Percentiles rank a stretch among this genome's conserved stretches.
phyloP scores from a whole-genome alignment of 768 basidiomycete species.

The Rhodotorula taiwanensis region DNA sequence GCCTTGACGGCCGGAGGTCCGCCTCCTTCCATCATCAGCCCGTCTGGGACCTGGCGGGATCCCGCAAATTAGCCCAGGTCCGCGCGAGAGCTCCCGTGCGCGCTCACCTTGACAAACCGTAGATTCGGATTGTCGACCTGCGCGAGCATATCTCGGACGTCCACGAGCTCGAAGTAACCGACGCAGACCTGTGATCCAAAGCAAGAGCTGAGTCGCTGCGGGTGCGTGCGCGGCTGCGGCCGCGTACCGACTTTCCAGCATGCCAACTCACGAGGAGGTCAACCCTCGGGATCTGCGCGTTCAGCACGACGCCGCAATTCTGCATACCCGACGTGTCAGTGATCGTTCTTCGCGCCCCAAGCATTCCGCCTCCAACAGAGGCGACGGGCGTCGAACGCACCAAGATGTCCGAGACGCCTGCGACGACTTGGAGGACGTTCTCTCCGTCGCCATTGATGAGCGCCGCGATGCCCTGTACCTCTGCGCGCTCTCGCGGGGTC shows the following conservation, averaged over 20 bases:
- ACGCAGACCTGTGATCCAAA: conserved; percentile 19
- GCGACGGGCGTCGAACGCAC: neutral
- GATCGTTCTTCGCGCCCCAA: neutral
- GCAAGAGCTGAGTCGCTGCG: neutral
- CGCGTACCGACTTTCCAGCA: no score
- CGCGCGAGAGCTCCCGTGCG: no score
- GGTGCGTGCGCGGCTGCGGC: neutral
- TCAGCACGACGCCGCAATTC: conserved; percentile 24
- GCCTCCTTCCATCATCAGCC: conserved; percentile 29
- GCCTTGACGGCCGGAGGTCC: conserved; percentile 14
- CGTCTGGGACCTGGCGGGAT: conserved; percentile 22
- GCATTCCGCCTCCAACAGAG: neutral
- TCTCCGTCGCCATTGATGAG: conserved; percentile 10
- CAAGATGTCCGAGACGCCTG: conserved; percentile 12
- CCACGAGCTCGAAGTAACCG: conserved; percentile 25
- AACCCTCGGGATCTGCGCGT: conserved; percentile 21
- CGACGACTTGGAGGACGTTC: neutral
- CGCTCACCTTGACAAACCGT: conserved; percentile 18
- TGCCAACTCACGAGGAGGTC: conserved; percentile 20
- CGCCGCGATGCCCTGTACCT: conserved; percentile 1
- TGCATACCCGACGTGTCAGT: neutral
- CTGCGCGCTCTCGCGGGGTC: no score
- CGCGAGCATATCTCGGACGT: conserved; percentile 28
- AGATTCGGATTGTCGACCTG: neutral
- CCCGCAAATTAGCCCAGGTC: no score